Evolutionary conservation across 805 yeast genomes (phyloP).

Genomic region (Kuraishia borneana): DNA sequence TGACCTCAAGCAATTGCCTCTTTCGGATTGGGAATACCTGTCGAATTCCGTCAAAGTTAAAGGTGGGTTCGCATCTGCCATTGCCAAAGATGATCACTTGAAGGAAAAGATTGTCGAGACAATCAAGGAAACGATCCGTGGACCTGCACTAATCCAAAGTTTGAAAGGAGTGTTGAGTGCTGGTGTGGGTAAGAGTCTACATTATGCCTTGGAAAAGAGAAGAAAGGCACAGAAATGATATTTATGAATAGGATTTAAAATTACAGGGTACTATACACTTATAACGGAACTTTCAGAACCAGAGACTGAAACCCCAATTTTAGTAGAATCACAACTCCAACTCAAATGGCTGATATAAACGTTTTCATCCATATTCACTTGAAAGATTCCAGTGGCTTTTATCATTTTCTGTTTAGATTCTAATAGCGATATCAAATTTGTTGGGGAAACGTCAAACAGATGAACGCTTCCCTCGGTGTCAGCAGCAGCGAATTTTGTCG

Average conservation of each 20-base stretch:
- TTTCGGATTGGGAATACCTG: constrained; percentile 21
- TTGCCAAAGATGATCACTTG: constrained; percentile 32
- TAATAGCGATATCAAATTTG: neutral
- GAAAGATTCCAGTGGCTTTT: neutral
- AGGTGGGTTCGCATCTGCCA: constrained; percentile 23
- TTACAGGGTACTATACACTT: neutral
- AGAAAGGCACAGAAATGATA: no score
- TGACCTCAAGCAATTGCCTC: constrained; percentile 14
- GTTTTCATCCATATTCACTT: neutral
- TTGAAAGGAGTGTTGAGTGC: constrained; percentile 82
- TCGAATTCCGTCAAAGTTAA: constrained; percentile 12
- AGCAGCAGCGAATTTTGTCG: constrained; percentile 45
- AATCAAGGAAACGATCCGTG: constrained; percentile 45
- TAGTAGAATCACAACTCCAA: constrained; percentile 1
- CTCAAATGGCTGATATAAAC: neutral
- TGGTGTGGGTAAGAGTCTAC: constrained; percentile 58
- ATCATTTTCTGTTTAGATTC: neutral
- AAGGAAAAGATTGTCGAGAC: constrained; percentile 22
- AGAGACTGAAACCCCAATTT: neutral
- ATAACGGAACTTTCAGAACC: neutral
- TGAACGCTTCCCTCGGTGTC: constrained; percentile 51
- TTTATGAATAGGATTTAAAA: no score
- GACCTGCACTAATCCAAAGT: constrained; percentile 68
- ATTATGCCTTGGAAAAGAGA: constrained; percentile 69
- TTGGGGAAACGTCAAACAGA: constrained; percentile 31